Evolutionary conservation across 805 yeast species (phyloP).

Genomic region (Debaryomyces prosopidis): DNA sequence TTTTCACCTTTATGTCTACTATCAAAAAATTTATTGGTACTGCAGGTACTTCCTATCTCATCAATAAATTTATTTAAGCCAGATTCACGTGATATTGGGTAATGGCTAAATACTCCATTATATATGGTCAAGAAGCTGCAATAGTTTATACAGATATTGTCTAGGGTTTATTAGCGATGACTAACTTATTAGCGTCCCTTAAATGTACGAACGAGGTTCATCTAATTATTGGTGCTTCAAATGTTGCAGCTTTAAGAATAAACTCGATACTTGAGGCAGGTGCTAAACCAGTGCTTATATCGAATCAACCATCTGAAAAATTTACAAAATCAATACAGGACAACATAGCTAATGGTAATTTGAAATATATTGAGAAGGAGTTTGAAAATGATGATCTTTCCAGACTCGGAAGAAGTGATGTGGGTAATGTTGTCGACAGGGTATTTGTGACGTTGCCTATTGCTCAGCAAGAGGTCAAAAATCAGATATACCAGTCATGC

Average conservation of each 20-base stretch:
- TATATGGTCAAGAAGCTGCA: background rate
- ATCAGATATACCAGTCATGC: conserved; percentile 52
- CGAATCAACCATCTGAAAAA: conserved; percentile 26
- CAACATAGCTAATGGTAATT: conserved; percentile 22
- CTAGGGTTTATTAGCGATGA: conserved; percentile 5
- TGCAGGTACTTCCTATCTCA: background rate
- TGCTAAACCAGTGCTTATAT: conserved; percentile 52
- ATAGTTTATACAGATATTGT: background rate
- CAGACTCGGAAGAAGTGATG: conserved; percentile 60
- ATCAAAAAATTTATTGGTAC: background rate
- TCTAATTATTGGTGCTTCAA: conserved; percentile 55
- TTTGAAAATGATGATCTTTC: conserved; percentile 48
- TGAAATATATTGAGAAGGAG: conserved; percentile 23
- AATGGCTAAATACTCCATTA: conserved; percentile 1
- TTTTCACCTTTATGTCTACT: background rate
- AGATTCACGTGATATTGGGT: conserved; percentile 10
- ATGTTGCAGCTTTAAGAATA: conserved; percentile 49
- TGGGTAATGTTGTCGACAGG: conserved; percentile 67
- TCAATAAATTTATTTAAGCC: background rate
- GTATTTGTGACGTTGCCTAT: conserved; percentile 62
- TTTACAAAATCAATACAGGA: conserved; percentile 25
- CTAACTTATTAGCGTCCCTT: conserved; percentile 37
- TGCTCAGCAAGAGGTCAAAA: conserved; percentile 26
- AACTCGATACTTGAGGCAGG: conserved; percentile 51
- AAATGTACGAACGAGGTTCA: conserved; percentile 53